phyloP scores from a whole-genome alignment of 23 red algal genomes.

The Gracilaria gracilis region DNA sequence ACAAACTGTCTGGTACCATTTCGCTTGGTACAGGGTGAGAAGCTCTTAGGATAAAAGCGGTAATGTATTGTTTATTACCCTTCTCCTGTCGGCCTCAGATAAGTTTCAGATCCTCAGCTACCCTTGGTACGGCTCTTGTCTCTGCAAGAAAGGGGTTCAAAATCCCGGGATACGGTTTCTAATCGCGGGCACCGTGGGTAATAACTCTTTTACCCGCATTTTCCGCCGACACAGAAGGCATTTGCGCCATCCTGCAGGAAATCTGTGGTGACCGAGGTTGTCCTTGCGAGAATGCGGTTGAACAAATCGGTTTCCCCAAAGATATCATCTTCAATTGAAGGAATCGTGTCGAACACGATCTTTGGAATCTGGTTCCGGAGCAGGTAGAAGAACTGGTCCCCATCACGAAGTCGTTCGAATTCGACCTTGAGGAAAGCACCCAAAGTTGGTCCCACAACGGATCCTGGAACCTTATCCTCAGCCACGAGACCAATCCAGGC shows the following conservation, averaged over 20 bases:
- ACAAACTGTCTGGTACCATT: no score
- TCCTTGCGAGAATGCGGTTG: slow-evolving; percentile 17
- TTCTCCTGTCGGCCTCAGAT: no score
- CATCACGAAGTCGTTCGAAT: slow-evolving; percentile 57
- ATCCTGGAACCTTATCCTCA: slow-evolving; percentile 58
- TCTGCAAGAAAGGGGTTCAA: no score
- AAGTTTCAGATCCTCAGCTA: no score
- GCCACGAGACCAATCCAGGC: slow-evolving; percentile 64
- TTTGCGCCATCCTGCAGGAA: neutral
- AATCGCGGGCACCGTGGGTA: no score
- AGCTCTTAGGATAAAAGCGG: no score
- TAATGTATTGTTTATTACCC: no score
- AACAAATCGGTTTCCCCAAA: neutral
- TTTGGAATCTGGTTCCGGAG: slow-evolving; percentile 13
- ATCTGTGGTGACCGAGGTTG: neutral
- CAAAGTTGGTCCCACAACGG: slow-evolving; percentile 51
- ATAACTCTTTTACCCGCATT: neutral
- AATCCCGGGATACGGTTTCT: no score
- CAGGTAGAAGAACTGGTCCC: slow-evolving; percentile 78
- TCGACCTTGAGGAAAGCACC: slow-evolving; percentile 31
- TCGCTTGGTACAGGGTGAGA: no score
- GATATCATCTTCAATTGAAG: slow-evolving; percentile 9
- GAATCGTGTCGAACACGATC: neutral
- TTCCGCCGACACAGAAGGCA: slow-evolving; percentile 5
- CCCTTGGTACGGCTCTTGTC: no score